These are phyloP conservation scores for Pyrenochaeta sp. DNA, from an alignment of 2,329 filamentous ascomycete genomes.

Conservation along the genomic window DNA sequence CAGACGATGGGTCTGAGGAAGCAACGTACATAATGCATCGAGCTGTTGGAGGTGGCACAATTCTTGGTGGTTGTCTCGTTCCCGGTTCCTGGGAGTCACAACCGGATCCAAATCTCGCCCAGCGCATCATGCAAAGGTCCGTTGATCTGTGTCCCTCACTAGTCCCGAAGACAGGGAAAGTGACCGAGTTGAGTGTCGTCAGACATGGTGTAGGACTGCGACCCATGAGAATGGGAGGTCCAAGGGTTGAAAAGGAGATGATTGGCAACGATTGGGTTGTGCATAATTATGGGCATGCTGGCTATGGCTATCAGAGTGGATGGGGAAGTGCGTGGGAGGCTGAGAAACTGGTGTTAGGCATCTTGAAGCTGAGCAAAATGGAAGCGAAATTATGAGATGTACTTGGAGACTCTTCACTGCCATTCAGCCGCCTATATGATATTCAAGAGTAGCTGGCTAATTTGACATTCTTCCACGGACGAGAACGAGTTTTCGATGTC, in stretches of 20 bases:
- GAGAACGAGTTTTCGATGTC: too few species aligned
- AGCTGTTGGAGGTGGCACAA: constrained; percentile 77
- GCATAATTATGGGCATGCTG: constrained; percentile 82
- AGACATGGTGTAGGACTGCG: constrained; percentile 84
- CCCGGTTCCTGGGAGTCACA: constrained; percentile 80
- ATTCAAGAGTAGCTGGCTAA: too few species aligned
- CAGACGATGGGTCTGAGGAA: constrained; percentile 77
- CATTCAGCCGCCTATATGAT: too few species aligned
- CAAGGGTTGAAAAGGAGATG: constrained; percentile 77
- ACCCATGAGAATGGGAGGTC: constrained; percentile 76
- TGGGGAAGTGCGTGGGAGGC: constrained; percentile 55
- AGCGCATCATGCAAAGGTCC: constrained; percentile 83
- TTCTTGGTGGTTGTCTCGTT: constrained; percentile 87
- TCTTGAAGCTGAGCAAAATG: constrained; percentile 16
- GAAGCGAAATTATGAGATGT: constrained; percentile 14
- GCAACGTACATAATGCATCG: constrained; percentile 83
- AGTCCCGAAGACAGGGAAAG: constrained; percentile 67
- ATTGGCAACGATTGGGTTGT: constrained; percentile 72
- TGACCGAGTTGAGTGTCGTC: constrained; percentile 75
- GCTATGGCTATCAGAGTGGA: constrained; percentile 72
- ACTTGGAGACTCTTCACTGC: neutral
- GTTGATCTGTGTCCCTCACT: constrained; percentile 71
- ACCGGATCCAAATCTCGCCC: constrained; percentile 80
- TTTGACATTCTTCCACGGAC: too few species aligned
- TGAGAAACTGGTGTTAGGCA: constrained; percentile 48